phyloP scores from a whole-genome alignment of 2,329 filamentous ascomycete genomes.

The Aspergillus pseudoglaucus region DNA sequence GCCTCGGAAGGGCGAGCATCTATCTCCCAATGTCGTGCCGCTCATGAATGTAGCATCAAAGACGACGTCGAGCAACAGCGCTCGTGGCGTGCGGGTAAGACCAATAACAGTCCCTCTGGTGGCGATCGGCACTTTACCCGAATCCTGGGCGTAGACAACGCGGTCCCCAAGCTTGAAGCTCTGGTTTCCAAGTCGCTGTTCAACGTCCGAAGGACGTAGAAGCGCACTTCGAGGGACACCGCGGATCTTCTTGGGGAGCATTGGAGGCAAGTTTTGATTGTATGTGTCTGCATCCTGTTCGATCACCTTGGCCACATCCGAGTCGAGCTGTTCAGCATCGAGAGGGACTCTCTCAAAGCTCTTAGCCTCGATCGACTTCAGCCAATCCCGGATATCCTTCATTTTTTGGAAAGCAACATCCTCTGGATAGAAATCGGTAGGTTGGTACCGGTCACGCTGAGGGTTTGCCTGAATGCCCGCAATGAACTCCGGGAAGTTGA shows the following conservation, averaged over 20 bases:
- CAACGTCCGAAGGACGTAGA: slow-evolving; percentile 90
- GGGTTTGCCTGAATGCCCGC: slow-evolving; percentile 80
- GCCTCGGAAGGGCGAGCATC: slow-evolving; percentile 87
- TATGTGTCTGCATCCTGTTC: slow-evolving; percentile 67
- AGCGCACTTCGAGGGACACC: slow-evolving; percentile 80
- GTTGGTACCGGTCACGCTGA: slow-evolving; percentile 73
- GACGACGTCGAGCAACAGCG: slow-evolving; percentile 78
- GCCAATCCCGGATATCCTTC: slow-evolving; percentile 89
- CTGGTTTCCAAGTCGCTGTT: slow-evolving; percentile 83
- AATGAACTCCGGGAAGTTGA: slow-evolving; percentile 90
- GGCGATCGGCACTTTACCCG: slow-evolving; percentile 90
- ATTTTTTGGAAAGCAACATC: slow-evolving; percentile 69
- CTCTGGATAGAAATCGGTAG: slow-evolving; percentile 77
- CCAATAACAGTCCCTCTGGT: slow-evolving; percentile 90
- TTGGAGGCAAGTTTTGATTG: slow-evolving; percentile 46
- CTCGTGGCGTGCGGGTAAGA: slow-evolving; percentile 78
- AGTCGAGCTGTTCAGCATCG: slow-evolving; percentile 93
- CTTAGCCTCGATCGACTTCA: slow-evolving; percentile 86
- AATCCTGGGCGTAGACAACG: slow-evolving; percentile 84
- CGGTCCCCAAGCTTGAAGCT: slow-evolving; percentile 79
- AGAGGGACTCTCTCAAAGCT: slow-evolving; percentile 92
- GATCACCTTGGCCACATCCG: slow-evolving; percentile 74
- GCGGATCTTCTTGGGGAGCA: slow-evolving; percentile 63
- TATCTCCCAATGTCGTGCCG: slow-evolving; percentile 81
- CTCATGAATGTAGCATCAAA: slow-evolving; percentile 97